Evolutionary conservation across 768 basidiomycete genomes (phyloP).

Genomic region (Naganishia randhawae): DNA sequence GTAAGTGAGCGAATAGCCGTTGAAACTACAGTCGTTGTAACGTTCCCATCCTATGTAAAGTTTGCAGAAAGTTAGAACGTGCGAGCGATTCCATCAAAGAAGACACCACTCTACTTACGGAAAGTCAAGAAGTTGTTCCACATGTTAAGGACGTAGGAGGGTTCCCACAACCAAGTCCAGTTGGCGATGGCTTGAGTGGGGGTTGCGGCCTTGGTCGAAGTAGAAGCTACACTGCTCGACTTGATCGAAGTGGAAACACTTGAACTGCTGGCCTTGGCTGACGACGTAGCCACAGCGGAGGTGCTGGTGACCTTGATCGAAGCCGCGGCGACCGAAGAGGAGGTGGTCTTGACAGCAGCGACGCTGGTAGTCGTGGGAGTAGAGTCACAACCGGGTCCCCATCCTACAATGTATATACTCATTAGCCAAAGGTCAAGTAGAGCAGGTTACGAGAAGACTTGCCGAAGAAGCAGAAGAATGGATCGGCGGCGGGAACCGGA

Average conservation of each 20-base stretch:
- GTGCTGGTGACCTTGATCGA: neutral
- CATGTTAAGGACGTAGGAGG: slow-evolving; percentile 18
- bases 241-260: neutral
- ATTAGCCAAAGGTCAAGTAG: neutral
- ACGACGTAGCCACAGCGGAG: neutral
- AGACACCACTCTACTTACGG: neutral
- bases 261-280: neutral
- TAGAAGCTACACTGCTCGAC: slow-evolving; percentile 1
- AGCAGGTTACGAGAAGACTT: neutral
- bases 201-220: neutral
- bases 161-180: slow-evolving; percentile 18
- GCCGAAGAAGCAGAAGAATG: slow-evolving; percentile 23
- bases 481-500: slow-evolving; percentile 9
- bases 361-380: slow-evolving; percentile 2
- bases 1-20: slow-evolving; percentile 15
- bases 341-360: slow-evolving; percentile 11
- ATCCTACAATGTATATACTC: neutral
- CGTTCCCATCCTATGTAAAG: slow-evolving; percentile 15
- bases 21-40: slow-evolving; percentile 22
- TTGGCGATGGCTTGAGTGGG: neutral
- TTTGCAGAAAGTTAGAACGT: neutral
- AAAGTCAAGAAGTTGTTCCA: slow-evolving; percentile 19
- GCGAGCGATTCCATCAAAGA: neutral
- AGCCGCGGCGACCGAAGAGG: neutral
- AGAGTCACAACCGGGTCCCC: neutral